Evolutionary conservation across 257 asterid species (phyloP).

Genomic region (Cordia subcordata): DNA sequence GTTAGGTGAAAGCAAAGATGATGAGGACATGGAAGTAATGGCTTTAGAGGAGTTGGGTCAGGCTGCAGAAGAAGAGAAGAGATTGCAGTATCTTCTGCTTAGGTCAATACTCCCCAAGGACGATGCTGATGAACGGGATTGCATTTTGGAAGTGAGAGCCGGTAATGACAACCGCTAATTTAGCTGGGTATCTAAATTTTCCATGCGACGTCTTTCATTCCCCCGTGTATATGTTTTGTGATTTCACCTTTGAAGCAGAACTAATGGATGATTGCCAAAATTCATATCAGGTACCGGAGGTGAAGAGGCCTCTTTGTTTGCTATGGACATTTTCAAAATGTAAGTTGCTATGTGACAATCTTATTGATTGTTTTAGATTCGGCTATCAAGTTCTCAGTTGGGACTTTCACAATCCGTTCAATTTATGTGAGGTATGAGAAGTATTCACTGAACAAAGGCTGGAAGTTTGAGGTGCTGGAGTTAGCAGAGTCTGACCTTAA

Average conservation of each 20-base stretch:
- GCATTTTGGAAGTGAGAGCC: constrained; percentile 97
- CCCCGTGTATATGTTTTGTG: background rate
- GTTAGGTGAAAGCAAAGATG: constrained; percentile 66
- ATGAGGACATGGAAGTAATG: constrained; percentile 81
- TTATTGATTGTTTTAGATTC: constrained; percentile 2
- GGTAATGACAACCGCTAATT: constrained; percentile 35
- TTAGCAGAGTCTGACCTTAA: constrained; percentile 75
- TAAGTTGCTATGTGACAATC: constrained; percentile 20
- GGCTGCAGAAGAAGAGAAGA: constrained; percentile 65
- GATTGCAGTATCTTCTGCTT: constrained; percentile 57
- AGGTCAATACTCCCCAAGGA: constrained; percentile 84
- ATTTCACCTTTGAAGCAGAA: background rate
- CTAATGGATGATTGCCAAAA: constrained; percentile 11
- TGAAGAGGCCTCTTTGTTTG: constrained; percentile 95
- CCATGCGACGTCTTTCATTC: background rate
- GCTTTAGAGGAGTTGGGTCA: constrained; percentile 76
- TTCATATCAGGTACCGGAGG: constrained; percentile 79
- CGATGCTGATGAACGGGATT: constrained; percentile 91
- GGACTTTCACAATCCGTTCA: constrained; percentile 3
- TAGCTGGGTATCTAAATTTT: background rate
- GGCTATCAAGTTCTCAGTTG: constrained; percentile 10
- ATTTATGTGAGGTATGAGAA: constrained; percentile 69
- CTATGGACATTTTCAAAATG: constrained; percentile 93
- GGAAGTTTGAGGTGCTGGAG: constrained; percentile 83
- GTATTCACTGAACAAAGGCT: constrained; percentile 67